Evolutionary conservation across 73 alveolate genomes (phyloP), one percentile per base, ranked within the genome.

Genomic region (Tetrahymena elliotti): DNA sequence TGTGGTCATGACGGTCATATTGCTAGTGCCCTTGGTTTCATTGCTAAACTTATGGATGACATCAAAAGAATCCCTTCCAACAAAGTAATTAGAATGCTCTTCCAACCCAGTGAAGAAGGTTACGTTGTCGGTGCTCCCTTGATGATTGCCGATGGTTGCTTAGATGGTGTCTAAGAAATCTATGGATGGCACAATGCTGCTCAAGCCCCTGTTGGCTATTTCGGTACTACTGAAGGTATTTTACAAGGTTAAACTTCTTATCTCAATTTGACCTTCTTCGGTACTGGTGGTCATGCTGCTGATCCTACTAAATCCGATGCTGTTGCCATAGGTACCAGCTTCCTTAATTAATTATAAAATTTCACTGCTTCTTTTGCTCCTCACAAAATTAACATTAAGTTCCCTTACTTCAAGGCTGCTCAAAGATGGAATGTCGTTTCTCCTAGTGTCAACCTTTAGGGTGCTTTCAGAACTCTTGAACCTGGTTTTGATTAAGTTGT

Each of bases 1-100:
- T 97, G 99, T 93, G 99, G 99, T 47, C 99, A 97, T 93, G 99
- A 97, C 83, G 99, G 99, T 27, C 99, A 97, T 83, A 97, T 96
- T 94, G 94, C 98, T 11, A 94, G 47, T 24, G 88, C 96, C 83
- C 37, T 96, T 33, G 96, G 97, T 20, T 39, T 96, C n/a, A 97
- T 97, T 41, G 35, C 68, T 68, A 52, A 84, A 34, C 83, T 97
- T 35, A 68, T 41, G 38, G 53, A 92, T 6, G 54, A 94, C 7
- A 93, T 93, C 93, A 94, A 95, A 34, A 36, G 84, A 40, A 95
- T 96, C 93, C 98, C 99, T 11, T 20, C 41, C 47, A 94, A 93
- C 52, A 94, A 94, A 52, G 47, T 53, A 4, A 68, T 97, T 11
- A 95, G 99, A 83, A 40, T 96, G 6, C 83, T 97, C 20, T 96